Evolutionary conservation across 768 basidiomycete genomes (phyloP).

Genomic region (Gloeophyllum trabeum): DNA sequence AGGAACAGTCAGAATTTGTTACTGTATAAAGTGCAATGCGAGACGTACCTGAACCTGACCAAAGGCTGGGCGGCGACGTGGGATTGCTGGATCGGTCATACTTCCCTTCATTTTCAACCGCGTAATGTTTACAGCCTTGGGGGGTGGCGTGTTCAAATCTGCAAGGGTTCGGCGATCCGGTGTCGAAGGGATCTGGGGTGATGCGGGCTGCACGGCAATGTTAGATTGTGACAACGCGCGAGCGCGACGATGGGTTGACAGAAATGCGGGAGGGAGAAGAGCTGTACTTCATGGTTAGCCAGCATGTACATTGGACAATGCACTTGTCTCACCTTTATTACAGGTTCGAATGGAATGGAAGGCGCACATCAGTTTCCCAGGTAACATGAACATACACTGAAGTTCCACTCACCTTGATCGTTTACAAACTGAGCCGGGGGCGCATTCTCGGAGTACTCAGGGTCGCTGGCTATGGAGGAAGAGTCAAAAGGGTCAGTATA

Average conservation of each 20-base stretch:
- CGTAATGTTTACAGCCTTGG: conserved; percentile 39
- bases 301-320: not conserved
- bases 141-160: conserved; percentile 53
- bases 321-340: not conserved
- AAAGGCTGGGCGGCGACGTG: conserved; percentile 27
- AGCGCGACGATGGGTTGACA: conserved; percentile 33
- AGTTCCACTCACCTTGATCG: conserved; percentile 9
- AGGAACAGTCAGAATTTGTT: too few species aligned
- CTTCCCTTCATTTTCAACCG: conserved; percentile 60
- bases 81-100: conserved; percentile 58
- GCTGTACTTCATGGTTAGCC: conserved; percentile 19
- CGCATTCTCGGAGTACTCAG: not conserved
- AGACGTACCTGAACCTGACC: conserved; percentile 22
- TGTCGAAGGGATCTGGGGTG: conserved; percentile 9
- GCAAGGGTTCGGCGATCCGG: conserved; percentile 24
- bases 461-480: not conserved
- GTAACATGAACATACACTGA: not conserved
- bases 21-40: too few species aligned
- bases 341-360: not conserved
- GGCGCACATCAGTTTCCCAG: not conserved
- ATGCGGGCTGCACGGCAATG: conserved; percentile 18
- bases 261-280: conserved; percentile 46
- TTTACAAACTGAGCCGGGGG: conserved; percentile 3
- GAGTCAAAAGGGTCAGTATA: not conserved
- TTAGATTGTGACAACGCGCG: conserved; percentile 53